Evolutionary conservation across 1,139 yeast genomes (phyloP), one percentile per base, ranked within the genome.

Genomic region (Debaryomyces singareniensis): DNA sequence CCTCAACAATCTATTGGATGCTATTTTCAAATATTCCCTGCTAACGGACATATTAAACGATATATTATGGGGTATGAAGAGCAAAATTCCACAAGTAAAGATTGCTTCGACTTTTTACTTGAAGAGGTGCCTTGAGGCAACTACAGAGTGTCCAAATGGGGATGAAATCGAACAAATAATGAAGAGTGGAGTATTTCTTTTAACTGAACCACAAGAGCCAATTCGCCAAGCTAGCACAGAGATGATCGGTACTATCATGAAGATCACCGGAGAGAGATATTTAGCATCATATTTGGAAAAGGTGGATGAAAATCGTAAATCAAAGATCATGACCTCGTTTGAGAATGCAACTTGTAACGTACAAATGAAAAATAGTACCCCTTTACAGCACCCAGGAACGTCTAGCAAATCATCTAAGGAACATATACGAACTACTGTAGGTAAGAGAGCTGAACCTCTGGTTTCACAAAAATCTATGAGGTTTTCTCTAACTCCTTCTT

Each of bases 71-170:
- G 74, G 73, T 21, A 70, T 82, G 72, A 67, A 66, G 28, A 85
- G 83, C 55, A 86, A 84, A 53, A 83, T 86, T 1, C 97, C 98
- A 0, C 93, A 79, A 44, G 76, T 86, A 21, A 80, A 81, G 46
- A 71, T 82, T 28, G 84, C 87, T 31, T 58, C 82, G 11, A 71
- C 83, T 5, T 71, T 69, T 40, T 84, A 68, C 44, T 58, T 89
- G 26, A 74, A 73, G 25, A 68, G 85, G 43, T 76, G 93, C 44
- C 61, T 91, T 38, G 61, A 69, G 15, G 58, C 65, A 11, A 68
- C 85, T 0, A 53, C 52, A 9, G 42, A 44, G 1, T 52, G 73
- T 0, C 93, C 93, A 2, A 57, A 60, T 5, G 49, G 62, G 4
- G 42, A 58, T 2, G 86, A 82, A 37, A 54, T 77, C 27, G 82